These are phyloP conservation scores for Plasmodium malariae DNA, from an alignment of 169 alveolate genomes.

Conservation along the genomic window DNA sequence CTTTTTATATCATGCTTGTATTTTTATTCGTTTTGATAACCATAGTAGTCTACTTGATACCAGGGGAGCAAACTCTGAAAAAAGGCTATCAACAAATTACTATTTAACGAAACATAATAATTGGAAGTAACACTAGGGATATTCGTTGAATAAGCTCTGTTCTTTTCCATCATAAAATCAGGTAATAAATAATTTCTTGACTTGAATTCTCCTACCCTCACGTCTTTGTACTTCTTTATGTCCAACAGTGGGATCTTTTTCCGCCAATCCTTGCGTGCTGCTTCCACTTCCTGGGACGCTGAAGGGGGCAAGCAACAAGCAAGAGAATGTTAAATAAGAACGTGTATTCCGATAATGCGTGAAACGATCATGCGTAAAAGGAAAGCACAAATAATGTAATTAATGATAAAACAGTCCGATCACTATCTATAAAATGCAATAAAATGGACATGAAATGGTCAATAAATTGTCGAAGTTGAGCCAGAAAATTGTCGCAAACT, in stretches of 20 bases:
- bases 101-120: slow-evolving; percentile 43
- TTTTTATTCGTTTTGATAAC: slow-evolving; percentile 35
- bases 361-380: background rate
- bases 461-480: no score
- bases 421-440: no score
- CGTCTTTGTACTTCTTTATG: slow-evolving; percentile 44
- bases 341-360: no score
- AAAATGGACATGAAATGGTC: no score
- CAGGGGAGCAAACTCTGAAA: slow-evolving; percentile 69
- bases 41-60: slow-evolving; percentile 73
- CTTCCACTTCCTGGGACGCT: slow-evolving; percentile 30
- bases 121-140: background rate
- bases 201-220: slow-evolving; percentile 60
- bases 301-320: background rate
- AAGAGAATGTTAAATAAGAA: no score
- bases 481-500: no score
- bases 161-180: slow-evolving; percentile 63
- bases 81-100: slow-evolving; percentile 44
- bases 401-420: no score
- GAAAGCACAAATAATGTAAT: no score
- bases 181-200: slow-evolving; percentile 48
- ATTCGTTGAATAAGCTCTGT: slow-evolving; percentile 19
- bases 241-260: slow-evolving; percentile 25
- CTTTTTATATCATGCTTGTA: no score
- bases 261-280: slow-evolving; percentile 7